Evolutionary conservation across 208 protist genomes (phyloP), one percentile per base, ranked within the genome.

Genomic region (Acanthamoeba lenticulata): DNA sequence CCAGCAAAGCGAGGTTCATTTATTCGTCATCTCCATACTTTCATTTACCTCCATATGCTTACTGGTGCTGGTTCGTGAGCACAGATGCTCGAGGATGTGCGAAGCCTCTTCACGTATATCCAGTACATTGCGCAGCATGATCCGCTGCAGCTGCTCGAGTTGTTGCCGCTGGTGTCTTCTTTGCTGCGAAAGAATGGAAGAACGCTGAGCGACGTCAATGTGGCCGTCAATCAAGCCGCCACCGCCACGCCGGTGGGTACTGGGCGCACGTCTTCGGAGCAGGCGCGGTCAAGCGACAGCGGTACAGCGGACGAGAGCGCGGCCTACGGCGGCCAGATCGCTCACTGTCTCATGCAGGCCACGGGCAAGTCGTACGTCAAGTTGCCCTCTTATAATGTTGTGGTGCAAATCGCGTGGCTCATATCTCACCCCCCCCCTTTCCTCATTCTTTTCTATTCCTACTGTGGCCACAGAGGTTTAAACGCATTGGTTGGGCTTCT

Each of bases 81-180:
- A 27, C 40, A 91, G 85, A 65, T 91, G 57, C 29, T 74, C 52
- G 60, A 65, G 19, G 85, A 91, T 40, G 57, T 91, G 85, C 67
- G 40, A 32, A 65, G 42, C 55, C 36, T 91, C 52, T 91, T 91
- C 40, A 74, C 60, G 0, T 91, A 91, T 36, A 91, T 91, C 21
- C 85, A 91, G 36, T 45, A 27, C n/a, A 72, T 91, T 2, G 60
- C 40, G 0, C 27, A 65, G 36, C 38, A 91, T 17, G 85, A 91
- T 34, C 85, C 85, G 52, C 85, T 72, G 85, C 85, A 91, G 40
- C 49, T 91, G 52, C 49, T 91, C 27, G 85, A 91, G 55, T 44
- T 91, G 85, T 52, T 91, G 55, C 85, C 49, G n/a, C 60, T 91
- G 7, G 11, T 91, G 34, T 91, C 57, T 5, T 74, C 49, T 2